Conservation (phyloP, 805 yeast genomes). For the Ogataea salicorniae region DNA sequence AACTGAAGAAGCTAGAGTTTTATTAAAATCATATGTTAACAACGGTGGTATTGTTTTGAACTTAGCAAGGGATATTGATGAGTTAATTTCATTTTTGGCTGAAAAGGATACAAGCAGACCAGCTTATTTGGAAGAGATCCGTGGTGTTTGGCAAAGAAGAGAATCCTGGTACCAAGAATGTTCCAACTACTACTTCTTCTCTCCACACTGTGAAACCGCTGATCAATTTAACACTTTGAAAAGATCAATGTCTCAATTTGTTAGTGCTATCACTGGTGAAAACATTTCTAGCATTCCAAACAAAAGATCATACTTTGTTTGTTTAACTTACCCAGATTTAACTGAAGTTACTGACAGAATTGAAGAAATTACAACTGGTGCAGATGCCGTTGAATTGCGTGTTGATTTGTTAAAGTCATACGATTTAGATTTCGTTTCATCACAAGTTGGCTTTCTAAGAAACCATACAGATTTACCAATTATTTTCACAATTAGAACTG, state of each 20-base stretch:
- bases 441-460: constrained; percentile 69
- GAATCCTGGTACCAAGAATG: constrained; percentile 74
- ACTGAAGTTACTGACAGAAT: constrained; percentile 39
- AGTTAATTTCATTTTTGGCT: constrained; percentile 68
- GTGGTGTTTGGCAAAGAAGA: constrained; percentile 80
- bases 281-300: constrained; percentile 34
- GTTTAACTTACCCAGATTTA: constrained; percentile 65
- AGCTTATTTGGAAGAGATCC: constrained; percentile 73
- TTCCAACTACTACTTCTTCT: constrained; percentile 71
- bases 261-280: constrained; percentile 59
- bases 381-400: constrained; percentile 78
- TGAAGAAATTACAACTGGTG: constrained; percentile 56
- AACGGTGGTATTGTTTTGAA: constrained; percentile 76
- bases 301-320: constrained; percentile 61
- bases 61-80: constrained; percentile 79
- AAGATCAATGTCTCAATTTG: constrained; percentile 52
- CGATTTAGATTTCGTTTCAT: constrained; percentile 54
- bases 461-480: constrained; percentile 65
- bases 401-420: constrained; percentile 61
- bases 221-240: constrained; percentile 53
- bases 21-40: constrained; percentile 49
- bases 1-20: constrained; percentile 55
- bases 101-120: constrained; percentile 81
- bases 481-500: constrained; percentile 73
- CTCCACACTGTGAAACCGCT: constrained; percentile 60